phyloP scores from a whole-genome alignment of 202 grass and related monocot species.

The Zoysia matrella region DNA sequence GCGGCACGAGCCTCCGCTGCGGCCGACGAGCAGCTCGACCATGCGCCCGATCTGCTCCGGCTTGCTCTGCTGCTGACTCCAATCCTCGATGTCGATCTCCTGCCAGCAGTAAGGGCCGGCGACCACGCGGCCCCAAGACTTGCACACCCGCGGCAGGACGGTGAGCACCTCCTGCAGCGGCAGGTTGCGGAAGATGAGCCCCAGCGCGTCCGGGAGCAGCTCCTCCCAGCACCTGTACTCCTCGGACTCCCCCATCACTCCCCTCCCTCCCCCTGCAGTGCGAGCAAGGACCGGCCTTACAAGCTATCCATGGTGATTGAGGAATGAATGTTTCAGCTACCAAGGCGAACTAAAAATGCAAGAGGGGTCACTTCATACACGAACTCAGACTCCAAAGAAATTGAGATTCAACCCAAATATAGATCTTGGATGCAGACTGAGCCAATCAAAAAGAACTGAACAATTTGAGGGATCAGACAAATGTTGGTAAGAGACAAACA shows the following conservation, averaged over 20 bases:
- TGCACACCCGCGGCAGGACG: too few species aligned
- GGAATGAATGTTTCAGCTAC: conserved; percentile 42
- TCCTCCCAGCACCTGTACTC: conserved; percentile 86
- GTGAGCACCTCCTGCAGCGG: too few species aligned
- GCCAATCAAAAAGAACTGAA: background rate
- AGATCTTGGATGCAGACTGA: conserved; percentile 2
- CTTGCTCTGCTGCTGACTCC: conserved; percentile 81
- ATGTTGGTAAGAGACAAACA: background rate
- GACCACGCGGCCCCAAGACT: too few species aligned
- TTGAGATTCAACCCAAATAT: background rate
- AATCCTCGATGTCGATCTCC: conserved; percentile 93
- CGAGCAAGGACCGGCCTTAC: conserved; percentile 27
- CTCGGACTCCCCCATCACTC: conserved; percentile 62
- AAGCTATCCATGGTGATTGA: conserved; percentile 19
- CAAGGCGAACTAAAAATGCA: conserved; percentile 25
- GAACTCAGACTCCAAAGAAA: conserved; percentile 3
- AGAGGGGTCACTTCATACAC: background rate
- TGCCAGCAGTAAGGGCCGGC: conserved; percentile 39
- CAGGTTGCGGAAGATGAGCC: conserved; percentile 76
- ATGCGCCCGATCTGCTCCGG: conserved; percentile 79
- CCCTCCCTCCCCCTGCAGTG: background rate
- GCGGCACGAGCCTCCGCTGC: conserved; percentile 42
- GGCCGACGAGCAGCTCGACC: conserved; percentile 75
- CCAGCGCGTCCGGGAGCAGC: conserved; percentile 92
- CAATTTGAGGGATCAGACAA: conserved; percentile 13